Percentiles rank a stretch among this genome's conserved stretches.
These are phyloP conservation scores for Dissophora globulifera DNA, from an alignment of 192 early-diverging fungal species.

Conservation along the genomic window DNA sequence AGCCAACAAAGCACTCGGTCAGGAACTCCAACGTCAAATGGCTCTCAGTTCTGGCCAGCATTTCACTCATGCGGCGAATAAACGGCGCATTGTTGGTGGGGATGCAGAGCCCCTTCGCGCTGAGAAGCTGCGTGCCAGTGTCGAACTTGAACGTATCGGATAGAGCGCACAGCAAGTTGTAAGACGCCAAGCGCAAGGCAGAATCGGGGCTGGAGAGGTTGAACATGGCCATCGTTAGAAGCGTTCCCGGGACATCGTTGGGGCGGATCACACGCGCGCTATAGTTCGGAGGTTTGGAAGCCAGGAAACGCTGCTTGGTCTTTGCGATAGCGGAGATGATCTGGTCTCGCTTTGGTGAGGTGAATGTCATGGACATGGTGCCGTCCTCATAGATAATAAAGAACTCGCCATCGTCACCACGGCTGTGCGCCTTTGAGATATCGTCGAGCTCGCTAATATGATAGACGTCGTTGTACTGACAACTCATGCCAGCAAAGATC, in stretches of 20 bases:
- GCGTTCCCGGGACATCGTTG: slow-evolving; percentile 88
- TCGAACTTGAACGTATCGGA: slow-evolving; percentile 86
- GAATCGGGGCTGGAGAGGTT: slow-evolving; percentile 89
- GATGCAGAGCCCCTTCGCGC: slow-evolving; percentile 84
- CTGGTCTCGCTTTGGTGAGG: slow-evolving; percentile 78
- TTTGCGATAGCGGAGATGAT: slow-evolving; percentile 77
- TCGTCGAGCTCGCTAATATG: slow-evolving; percentile 87
- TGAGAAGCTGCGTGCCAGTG: slow-evolving; percentile 81
- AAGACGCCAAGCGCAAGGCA: slow-evolving; percentile 82
- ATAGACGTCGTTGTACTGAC: slow-evolving; percentile 87
- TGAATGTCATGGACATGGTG: slow-evolving; percentile 70
- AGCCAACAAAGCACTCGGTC: slow-evolving; percentile 84
- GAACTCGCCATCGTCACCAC: slow-evolving; percentile 79
- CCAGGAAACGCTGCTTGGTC: slow-evolving; percentile 75
- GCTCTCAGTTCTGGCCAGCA: slow-evolving; percentile 77
- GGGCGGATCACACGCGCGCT: slow-evolving; percentile 83
- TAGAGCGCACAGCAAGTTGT: slow-evolving; percentile 90
- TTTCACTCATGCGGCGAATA: slow-evolving; percentile 82
- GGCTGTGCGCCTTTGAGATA: slow-evolving; percentile 61
- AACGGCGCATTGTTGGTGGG: slow-evolving; percentile 91
- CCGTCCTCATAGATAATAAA: slow-evolving; percentile 80
- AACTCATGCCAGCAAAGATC: slow-evolving; percentile 72
- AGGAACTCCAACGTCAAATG: slow-evolving; percentile 92
- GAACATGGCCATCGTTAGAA: slow-evolving; percentile 92
- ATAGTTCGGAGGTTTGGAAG: slow-evolving; percentile 68